phyloP scores from a whole-genome alignment of 352 stramenopile species.

The Aphanomyces euteiches region DNA sequence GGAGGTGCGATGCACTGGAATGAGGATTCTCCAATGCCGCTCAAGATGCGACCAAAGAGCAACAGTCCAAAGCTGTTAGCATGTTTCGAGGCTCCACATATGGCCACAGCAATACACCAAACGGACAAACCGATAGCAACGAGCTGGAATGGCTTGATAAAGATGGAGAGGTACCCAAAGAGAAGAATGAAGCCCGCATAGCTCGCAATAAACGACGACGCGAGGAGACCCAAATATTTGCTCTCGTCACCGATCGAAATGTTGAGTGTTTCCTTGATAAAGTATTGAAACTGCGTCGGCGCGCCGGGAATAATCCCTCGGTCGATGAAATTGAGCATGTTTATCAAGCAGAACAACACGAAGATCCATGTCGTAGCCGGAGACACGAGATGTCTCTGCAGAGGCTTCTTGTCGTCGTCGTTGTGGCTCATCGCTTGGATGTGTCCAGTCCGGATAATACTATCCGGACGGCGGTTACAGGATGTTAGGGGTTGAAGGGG shows the following conservation, averaged over 20 bases:
- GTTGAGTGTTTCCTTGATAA: conserved; percentile 78
- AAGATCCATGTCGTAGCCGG: conserved; percentile 43
- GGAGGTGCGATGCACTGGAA: conserved; percentile 91
- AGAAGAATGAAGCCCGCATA: conserved; percentile 89
- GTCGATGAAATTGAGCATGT: conserved; percentile 94
- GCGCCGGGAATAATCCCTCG: conserved; percentile 93
- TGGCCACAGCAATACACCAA: conserved; percentile 86
- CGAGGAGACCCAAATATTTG: conserved; percentile 82
- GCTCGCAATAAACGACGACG: conserved; percentile 91
- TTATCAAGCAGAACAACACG: conserved; percentile 82
- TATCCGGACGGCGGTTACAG: too few species aligned
- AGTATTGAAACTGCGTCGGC: conserved; percentile 88
- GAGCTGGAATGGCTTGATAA: conserved; percentile 85
- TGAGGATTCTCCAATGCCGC: conserved; percentile 86
- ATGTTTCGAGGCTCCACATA: conserved; percentile 74
- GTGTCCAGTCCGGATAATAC: too few species aligned
- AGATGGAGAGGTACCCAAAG: conserved; percentile 89
- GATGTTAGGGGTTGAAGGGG: too few species aligned
- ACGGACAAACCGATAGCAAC: conserved; percentile 84
- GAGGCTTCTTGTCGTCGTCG: neutral
- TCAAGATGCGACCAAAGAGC: conserved; percentile 81
- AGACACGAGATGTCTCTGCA: too few species aligned
- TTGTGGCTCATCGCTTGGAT: neutral
- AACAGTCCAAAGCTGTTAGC: conserved; percentile 87
- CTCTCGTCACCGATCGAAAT: conserved; percentile 45